Percentiles rank a stretch among this genome's conserved stretches.
Evolutionary conservation across 306 rosid genomes (phyloP).

Genomic region (Prunus campanulata): DNA sequence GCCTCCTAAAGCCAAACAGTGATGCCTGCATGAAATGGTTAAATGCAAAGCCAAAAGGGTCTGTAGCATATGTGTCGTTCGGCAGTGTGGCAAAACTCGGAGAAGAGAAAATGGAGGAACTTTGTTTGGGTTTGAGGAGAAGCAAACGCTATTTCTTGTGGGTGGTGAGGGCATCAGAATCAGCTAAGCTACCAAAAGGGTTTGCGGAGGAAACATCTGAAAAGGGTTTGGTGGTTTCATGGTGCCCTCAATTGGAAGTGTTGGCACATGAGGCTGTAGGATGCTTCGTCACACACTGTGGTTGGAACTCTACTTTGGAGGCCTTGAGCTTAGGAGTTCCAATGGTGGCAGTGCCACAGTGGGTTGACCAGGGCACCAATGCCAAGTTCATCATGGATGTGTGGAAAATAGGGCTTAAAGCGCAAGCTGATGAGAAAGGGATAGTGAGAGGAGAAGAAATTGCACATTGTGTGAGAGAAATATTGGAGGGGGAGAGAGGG

Average conservation of each 20-base stretch:
- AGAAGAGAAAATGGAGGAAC: constrained; percentile 24
- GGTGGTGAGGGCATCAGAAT: constrained; percentile 27
- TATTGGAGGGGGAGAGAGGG: constrained; percentile 14
- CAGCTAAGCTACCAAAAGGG: constrained; percentile 19
- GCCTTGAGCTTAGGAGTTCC: too few species aligned
- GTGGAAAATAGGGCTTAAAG: constrained; percentile 21
- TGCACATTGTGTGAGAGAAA: not conserved
- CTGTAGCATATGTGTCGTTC: constrained; percentile 30
- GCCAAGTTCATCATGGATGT: constrained; percentile 16
- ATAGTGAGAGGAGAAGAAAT: constrained; percentile 10
- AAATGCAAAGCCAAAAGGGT: constrained; percentile 20
- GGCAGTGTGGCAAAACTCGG: constrained; percentile 14
- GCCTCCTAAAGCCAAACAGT: constrained; percentile 15
- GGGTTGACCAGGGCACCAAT: constrained; percentile 21
- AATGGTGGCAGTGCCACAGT: constrained; percentile 21
- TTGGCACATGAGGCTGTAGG: constrained; percentile 2
- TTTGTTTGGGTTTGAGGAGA: constrained; percentile 15
- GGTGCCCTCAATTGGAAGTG: constrained; percentile 5
- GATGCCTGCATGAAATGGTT: constrained; percentile 39
- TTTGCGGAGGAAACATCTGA: constrained; percentile 6
- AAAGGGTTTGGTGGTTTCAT: constrained; percentile 6
- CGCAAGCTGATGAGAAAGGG: not conserved
- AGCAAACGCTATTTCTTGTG: constrained; percentile 16
- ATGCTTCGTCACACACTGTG: not conserved
- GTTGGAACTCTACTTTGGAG: not conserved